phyloP scores from a whole-genome alignment of 2,329 filamentous ascomycete genomes.

The Aspergillus ochraceus region DNA sequence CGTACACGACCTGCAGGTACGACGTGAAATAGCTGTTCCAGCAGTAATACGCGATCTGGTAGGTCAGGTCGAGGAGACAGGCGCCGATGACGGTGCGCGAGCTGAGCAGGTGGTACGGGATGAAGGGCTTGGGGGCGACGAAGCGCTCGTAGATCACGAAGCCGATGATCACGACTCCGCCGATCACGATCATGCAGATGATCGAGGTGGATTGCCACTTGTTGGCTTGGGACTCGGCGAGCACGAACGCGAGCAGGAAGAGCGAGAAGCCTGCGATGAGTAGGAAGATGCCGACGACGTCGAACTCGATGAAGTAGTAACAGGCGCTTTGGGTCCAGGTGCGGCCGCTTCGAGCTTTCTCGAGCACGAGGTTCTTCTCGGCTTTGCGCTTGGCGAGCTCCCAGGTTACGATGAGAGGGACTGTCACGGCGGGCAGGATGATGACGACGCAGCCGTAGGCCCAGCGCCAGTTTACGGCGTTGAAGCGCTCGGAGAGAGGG shows the following conservation, averaged over 20 bases:
- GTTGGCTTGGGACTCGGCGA: conserved; percentile 29
- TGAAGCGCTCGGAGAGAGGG: conserved; percentile 51
- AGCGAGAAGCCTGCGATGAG: background rate
- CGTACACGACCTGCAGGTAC: conserved; percentile 39
- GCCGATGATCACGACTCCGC: conserved; percentile 50
- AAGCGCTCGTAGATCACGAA: conserved; percentile 57
- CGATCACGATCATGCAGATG: conserved; percentile 54
- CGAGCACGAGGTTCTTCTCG: conserved; percentile 31
- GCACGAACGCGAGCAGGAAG: background rate
- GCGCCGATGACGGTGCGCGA: conserved; percentile 29
- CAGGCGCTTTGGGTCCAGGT: conserved; percentile 46
- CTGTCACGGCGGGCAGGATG: conserved; percentile 54
- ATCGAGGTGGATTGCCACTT: conserved; percentile 43
- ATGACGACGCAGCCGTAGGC: conserved; percentile 62
- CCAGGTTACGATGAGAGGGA: conserved; percentile 58
- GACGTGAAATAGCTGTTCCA: conserved; percentile 36
- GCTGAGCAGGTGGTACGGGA: conserved; percentile 42
- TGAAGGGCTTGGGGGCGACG: conserved; percentile 39
- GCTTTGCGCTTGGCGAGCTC: conserved; percentile 57
- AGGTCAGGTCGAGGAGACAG: conserved; percentile 25
- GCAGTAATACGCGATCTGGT: conserved; percentile 20
- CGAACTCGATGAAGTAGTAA: conserved; percentile 44
- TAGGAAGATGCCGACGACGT: background rate
- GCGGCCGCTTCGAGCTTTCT: conserved; percentile 25
- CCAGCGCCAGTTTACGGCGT: conserved; percentile 59